Evolutionary conservation across 805 yeast genomes (phyloP).

Genomic region (Citeromyces matritensis): DNA sequence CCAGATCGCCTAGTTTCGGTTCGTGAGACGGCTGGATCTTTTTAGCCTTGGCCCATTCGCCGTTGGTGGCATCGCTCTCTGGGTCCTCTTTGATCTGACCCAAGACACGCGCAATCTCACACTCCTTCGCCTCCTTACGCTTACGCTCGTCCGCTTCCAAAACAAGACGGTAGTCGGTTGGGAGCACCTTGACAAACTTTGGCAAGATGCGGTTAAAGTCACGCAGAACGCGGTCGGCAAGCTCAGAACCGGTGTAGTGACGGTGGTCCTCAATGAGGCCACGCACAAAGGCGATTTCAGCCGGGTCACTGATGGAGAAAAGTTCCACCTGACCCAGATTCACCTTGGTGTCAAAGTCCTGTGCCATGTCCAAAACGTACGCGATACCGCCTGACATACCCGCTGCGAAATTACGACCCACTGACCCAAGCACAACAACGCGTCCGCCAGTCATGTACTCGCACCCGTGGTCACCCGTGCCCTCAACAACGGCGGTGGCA

Average conservation of each 20-base stretch:
- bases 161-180: constrained; percentile 82
- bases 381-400: constrained; percentile 99
- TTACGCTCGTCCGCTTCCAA: constrained; percentile 61
- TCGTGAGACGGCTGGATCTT: constrained; percentile 23
- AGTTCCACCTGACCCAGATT: constrained; percentile 76
- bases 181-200: constrained; percentile 86
- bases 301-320: constrained; percentile 63
- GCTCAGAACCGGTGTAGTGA: constrained; percentile 84
- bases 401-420: constrained; percentile 90
- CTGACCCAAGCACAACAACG: constrained; percentile 79
- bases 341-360: constrained; percentile 67
- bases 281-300: constrained; percentile 87
- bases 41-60: constrained; percentile 59
- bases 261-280: constrained; percentile 91
- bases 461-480: constrained; percentile 97
- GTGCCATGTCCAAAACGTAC: constrained; percentile 89
- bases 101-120: constrained; percentile 51
- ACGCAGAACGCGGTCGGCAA: constrained; percentile 68
- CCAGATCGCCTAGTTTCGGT: constrained; percentile 80
- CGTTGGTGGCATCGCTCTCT: constrained; percentile 76
- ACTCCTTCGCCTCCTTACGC: constrained; percentile 47
- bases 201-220: constrained; percentile 85
- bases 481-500: constrained; percentile 93
- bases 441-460: constrained; percentile 99
- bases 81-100: constrained; percentile 70